Evolutionary conservation across 1,284 basidiomycete species (phyloP).

Genomic region (Kwoniella shivajii): DNA sequence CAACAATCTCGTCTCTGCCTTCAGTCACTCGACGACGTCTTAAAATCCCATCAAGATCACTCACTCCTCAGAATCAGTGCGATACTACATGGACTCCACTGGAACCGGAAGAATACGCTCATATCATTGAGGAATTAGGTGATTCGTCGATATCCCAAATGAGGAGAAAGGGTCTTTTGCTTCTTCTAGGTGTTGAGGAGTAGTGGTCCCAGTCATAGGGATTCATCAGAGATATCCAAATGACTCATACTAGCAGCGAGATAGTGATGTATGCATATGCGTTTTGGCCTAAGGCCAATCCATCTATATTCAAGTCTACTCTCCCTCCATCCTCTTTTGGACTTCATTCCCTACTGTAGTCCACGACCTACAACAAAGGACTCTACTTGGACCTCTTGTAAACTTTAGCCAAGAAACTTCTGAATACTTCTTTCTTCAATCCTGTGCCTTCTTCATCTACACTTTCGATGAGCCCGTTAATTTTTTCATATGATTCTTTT

Average conservation of each 20-base stretch:
- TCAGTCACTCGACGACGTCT: too few species aligned
- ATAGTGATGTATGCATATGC: too few species aligned
- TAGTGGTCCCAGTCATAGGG: too few species aligned
- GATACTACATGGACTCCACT: neutral
- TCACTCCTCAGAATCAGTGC: too few species aligned
- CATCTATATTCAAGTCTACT: neutral
- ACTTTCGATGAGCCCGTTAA: slow-evolving; percentile 67
- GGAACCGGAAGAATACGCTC: slow-evolving; percentile 19
- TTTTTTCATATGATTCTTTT: slow-evolving; percentile 67
- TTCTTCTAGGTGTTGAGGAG: neutral
- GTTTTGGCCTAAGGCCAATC: too few species aligned
- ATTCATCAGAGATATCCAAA: too few species aligned
- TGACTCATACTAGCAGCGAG: too few species aligned
- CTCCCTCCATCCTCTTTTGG: neutral
- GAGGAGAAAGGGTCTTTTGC: slow-evolving; percentile 1
- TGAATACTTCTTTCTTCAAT: slow-evolving; percentile 79
- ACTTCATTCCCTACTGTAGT: neutral
- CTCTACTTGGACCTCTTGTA: slow-evolving; percentile 83
- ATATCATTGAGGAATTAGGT: slow-evolving; percentile 14
- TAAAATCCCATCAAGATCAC: too few species aligned
- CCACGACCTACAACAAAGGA: neutral
- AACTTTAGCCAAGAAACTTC: slow-evolving; percentile 83
- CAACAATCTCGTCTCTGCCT: too few species aligned
- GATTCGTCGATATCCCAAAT: neutral
- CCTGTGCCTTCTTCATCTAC: slow-evolving; percentile 67